Evolutionary conservation across 768 basidiomycete genomes (phyloP).

Genomic region (Strobilomyces confusus): DNA sequence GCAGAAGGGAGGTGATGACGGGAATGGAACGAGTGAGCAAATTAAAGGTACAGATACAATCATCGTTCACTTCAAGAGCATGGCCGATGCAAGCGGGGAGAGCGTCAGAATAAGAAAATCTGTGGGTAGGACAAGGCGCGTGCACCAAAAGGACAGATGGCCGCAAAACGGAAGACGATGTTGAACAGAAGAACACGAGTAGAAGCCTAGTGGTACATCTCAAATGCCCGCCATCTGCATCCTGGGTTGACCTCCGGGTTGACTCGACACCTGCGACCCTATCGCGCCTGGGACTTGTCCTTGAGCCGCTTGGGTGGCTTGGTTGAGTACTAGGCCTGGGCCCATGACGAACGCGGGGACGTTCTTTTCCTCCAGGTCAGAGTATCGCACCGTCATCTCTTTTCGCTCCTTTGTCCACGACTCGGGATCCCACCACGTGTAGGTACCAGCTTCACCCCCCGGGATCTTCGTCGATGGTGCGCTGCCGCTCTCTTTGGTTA

Average conservation of each 20-base stretch:
- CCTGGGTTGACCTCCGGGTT: slow-evolving; percentile 28
- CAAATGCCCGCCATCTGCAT: slow-evolving; percentile 35
- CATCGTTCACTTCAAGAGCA: slow-evolving; percentile 35
- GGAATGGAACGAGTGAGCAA: slow-evolving; percentile 25
- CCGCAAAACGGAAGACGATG: slow-evolving; percentile 13
- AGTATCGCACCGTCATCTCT: slow-evolving; percentile 71
- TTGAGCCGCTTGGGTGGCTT: slow-evolving; percentile 29
- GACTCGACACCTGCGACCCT: slow-evolving; percentile 26
- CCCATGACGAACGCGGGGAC: slow-evolving; percentile 56
- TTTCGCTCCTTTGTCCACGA: slow-evolving; percentile 75
- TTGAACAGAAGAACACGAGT: not conserved
- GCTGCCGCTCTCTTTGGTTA: slow-evolving; percentile 86
- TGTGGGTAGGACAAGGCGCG: not conserved
- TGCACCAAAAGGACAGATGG: slow-evolving; percentile 7
- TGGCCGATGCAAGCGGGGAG: slow-evolving; percentile 17
- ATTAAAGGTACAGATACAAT: slow-evolving; percentile 37
- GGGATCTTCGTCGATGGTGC: slow-evolving; percentile 71
- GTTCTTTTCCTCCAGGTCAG: slow-evolving; percentile 73
- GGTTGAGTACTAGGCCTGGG: slow-evolving; percentile 42
- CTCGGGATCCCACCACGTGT: slow-evolving; percentile 87
- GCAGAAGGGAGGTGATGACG: slow-evolving; percentile 9
- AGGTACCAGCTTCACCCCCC: slow-evolving; percentile 82
- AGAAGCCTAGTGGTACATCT: slow-evolving; percentile 14
- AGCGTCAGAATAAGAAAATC: slow-evolving; percentile 21
- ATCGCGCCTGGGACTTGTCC: slow-evolving; percentile 36